Evolutionary conservation across 768 basidiomycete species (phyloP).

Genomic region (Suillus variegatus): DNA sequence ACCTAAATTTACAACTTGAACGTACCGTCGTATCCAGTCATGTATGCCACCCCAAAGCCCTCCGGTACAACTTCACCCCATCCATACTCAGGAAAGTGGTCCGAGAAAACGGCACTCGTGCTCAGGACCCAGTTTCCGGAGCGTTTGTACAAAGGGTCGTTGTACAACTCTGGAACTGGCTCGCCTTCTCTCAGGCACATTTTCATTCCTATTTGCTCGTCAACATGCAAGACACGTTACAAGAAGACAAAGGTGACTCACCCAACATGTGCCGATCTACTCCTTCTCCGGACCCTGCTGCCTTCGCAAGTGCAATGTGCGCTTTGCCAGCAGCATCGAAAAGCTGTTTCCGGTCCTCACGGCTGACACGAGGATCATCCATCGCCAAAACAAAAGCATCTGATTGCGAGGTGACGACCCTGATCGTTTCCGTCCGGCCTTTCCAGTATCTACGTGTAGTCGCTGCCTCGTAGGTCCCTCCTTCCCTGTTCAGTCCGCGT

Average conservation of each 20-base stretch:
- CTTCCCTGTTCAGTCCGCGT: constrained; percentile 33
- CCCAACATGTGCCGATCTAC: constrained; percentile 90
- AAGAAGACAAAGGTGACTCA: constrained; percentile 28
- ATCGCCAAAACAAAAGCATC: constrained; percentile 79
- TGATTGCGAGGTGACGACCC: constrained; percentile 75
- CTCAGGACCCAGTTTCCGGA: constrained; percentile 86
- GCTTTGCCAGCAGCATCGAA: constrained; percentile 63
- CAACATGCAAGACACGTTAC: not conserved
- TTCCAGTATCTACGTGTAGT: constrained; percentile 87
- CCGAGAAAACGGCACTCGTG: constrained; percentile 88
- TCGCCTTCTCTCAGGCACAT: constrained; percentile 65
- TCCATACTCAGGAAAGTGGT: constrained; percentile 81
- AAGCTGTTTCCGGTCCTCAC: constrained; percentile 48
- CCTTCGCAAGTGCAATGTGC: constrained; percentile 67
- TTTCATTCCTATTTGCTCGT: constrained; percentile 57
- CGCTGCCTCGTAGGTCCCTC: constrained; percentile 93
- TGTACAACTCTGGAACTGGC: constrained; percentile 66
- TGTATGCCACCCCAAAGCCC: constrained; percentile 93
- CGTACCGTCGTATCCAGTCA: constrained; percentile 84
- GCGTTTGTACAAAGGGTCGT: constrained; percentile 71
- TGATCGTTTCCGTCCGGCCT: constrained; percentile 92
- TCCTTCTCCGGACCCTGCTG: constrained; percentile 68
- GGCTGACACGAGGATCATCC: constrained; percentile 46
- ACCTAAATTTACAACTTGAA: constrained; percentile 9
- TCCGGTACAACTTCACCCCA: constrained; percentile 97